Base-by-base conservation (phyloP, 805 yeast species). In the Myxozyma geophila region DNA sequence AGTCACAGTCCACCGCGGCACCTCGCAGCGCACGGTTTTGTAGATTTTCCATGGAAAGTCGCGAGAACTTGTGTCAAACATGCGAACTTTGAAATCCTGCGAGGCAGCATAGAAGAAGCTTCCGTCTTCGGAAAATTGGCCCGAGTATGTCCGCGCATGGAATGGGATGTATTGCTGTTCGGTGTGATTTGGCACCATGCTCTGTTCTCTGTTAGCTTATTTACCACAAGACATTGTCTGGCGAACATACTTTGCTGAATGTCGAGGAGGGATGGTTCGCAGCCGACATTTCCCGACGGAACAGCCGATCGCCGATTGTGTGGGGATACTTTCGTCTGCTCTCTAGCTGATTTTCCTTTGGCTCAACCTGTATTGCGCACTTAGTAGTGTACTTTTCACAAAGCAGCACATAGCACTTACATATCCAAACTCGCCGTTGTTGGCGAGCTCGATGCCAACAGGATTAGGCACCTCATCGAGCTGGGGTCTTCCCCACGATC, bases 101-200 rank as follows among this genome's bases (percentile, higher is more conserved):
- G 73, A 60, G 10, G 69, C 70, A 21, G 67, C 61, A 49, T 58
- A 72, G 57, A 69, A 72, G 49, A 67, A 59, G 33, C 63, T 53
- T 7, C 75, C 75, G 49, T 72, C 74, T 15, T 58, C 54, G n/a
- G 74, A 70, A 54, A 72, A 72, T 58, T 69, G 70, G 48, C 75
- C 75, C 17, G 72, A 70, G 54, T 72, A 72, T 12, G 72, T 63
- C 12, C 73, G 71, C 10, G 64, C 68, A 36, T 52, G 64, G 47
- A 56, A 63, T 15, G 51, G 66, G 15, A 66, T 51, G 33, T 28
- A 47, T 8, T 44, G 28, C 49, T 40, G 23, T 19, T 47, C 41
- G 13, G 59, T 50, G 56, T 49, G 43, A 39, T 62, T 62, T 17
- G 67, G 66, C 8, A 67, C 41, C 49, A 66, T 40, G 54, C 60